Evolutionary conservation across 179 eudicot genomes (phyloP), one percentile per base, ranked within the genome.

Genomic region (Sideroxylon spinosum): DNA sequence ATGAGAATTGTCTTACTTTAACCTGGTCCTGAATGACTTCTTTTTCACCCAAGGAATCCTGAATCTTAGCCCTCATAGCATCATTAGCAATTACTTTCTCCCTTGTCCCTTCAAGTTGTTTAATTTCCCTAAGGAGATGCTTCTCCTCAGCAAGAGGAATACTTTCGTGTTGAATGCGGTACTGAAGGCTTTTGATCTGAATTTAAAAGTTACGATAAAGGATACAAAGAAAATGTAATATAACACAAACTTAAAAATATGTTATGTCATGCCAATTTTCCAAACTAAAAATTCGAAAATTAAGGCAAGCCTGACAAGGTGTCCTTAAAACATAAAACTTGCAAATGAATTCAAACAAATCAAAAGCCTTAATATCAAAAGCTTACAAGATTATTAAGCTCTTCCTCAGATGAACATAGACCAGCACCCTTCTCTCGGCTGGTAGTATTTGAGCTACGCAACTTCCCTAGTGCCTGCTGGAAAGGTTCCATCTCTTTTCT

Each of bases 91-190:
- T 77, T 81, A 95, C 98, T 79, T 90, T 85, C n/a, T 86, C 88
- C 86, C 99, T 89, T 9, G 99, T 95, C 69, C 90, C 94, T 85
- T 95, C 97, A 56, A 89, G 88, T 57, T 89, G 95, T 72, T 90
- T 95, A 16, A 93, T 89, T 73, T 95, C 98, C 78, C 90, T 88
- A 10, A 95, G 76, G 50, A 95, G 81, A 82, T 91, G 93, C 81
- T 95, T 95, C 87, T 95, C 99, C 83, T 95, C 99, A 55, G 85
- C 81, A 83, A 95, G 85, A 11, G 98, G 57, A 78, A 90, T 84
- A 75, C 89, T 91, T 82, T 93, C 98, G 76, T 95, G 99, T 82
- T 90, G 91, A 81, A 95, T 95, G 56, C 87, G 93, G 79, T 92
- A 95, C 63, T 92, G 86, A 79, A 88, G 53, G 81, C 96, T 88